Evolutionary conservation across 2,329 filamentous ascomycete genomes (phyloP), one percentile per base, ranked within the genome.

Genomic region (Aspergillus alliaceus): DNA sequence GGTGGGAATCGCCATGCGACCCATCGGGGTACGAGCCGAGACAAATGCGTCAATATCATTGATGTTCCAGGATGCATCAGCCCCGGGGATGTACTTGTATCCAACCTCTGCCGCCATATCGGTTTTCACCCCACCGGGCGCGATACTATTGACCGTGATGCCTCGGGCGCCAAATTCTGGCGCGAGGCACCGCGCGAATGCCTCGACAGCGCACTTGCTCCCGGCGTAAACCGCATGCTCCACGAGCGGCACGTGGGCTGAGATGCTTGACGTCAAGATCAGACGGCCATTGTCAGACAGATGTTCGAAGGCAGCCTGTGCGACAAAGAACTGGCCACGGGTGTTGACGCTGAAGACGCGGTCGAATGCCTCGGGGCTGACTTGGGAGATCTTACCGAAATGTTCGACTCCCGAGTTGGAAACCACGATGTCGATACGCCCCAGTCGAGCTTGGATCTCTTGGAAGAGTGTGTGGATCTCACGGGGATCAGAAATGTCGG

Each of bases 81-180:
- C 82, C 58, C 82, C 82, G 12, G 84, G 84, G 20, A 84, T 83
- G 71, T 87, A 87, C 69, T 85, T 83, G 84, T 85, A 87, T 24
- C 85, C 82, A 72, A 88, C 88, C 73, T 85, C 82, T 59, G 86
- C 81, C 77, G 88, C 91, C 89, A 91, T 91, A 73, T 91, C 89
- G 42, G 64, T 66, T 59, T 68, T 68, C 8, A 68, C 56, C 14
- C 66, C 66, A 20, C 65, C 66, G 3, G 66, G 66, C 1, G 66
- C 66, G 37, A 68, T 65, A 6, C 65, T 64, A 44, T 68, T 68
- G 11, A 68, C 66, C 1, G 68, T 71, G 62, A 64, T 66, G 25
- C 59, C 84, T 67, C 85, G 82, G 77, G 87, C 83, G 55, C 87
- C 84, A 63, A 84, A 86, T 77, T 90, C 86, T 70, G 82, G 87